Evolutionary conservation across 768 basidiomycete genomes (phyloP), one percentile per base, ranked within the genome.

Genomic region (Boletellus emodensis): DNA sequence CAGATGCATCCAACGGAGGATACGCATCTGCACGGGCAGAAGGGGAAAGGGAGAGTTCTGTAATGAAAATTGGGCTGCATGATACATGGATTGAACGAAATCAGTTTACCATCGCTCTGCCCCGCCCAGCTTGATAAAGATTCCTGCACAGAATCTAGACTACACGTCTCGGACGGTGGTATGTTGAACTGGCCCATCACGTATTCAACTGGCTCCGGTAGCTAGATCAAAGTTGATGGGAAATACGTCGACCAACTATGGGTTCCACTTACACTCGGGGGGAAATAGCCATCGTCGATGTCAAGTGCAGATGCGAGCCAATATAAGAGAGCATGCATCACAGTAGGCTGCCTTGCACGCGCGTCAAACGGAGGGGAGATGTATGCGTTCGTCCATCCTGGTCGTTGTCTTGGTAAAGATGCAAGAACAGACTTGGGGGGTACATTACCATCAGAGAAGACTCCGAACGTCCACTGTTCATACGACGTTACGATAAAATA

Each of bases 401-500:
- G 17, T 13, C 10, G 45, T 39, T 20, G 14, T 42, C 5, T 58
- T 36, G 12, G 53, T 17, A 47, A 46, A 20, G 26, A 42, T 40
- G 9, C 3, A 4, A 44, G 14, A 13, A 42, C 17, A 32, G 11
- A 33, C 30, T 38, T 9, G 20, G 12, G 36, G 36, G 4, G 24
- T 35, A 49, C 37, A 40, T 56, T 61, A 81, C 83, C 79, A 59
- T 66, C 62, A n/a, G 81, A 80, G 59, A 83, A 84, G 18, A 69
- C 74, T 5, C 83, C 83, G 56, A 84, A 84, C 6, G 77, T 69
- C 83, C 82, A 84, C 14, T 78, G 73, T 40, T 76, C 72, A 58
- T 83, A 84, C 4, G 78, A 78, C 6, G 82, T 82, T 45, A 84
- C 58, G 14, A 82, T 74, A 46, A 84, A 84, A 72, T 77, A 81